Conservation (phyloP, 441 rosid species). For the Erysimum cheiri region DNA sequence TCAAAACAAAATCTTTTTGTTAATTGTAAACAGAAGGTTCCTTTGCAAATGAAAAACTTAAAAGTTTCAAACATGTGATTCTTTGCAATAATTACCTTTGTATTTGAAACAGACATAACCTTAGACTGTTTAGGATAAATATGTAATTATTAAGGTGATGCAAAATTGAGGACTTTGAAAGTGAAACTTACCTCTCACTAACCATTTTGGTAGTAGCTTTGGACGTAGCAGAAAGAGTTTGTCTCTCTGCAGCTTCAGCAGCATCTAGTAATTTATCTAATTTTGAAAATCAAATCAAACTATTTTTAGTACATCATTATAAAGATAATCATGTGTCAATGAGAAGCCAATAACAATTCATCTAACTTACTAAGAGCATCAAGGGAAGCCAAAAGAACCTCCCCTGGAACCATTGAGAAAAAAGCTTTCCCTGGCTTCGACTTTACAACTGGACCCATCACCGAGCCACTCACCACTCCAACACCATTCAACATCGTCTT, state of each 20-base stretch:
- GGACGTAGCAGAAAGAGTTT: conserved; percentile 71
- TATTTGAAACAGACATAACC: background rate
- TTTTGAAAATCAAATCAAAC: background rate
- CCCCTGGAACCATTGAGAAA: conserved; percentile 81
- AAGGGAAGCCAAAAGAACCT: conserved; percentile 85
- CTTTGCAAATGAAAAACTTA: too few relatives aligned
- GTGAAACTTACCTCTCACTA: conserved; percentile 52
- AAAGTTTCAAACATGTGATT: too few relatives aligned
- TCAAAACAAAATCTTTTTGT: background rate
- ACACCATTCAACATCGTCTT: conserved; percentile 71
- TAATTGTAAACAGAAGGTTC: background rate
- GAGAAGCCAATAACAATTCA: background rate
- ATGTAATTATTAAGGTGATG: background rate
- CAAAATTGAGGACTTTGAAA: background rate
- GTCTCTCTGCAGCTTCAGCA: conserved; percentile 81
- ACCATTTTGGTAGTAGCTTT: conserved; percentile 70
- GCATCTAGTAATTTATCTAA: conserved; percentile 78
- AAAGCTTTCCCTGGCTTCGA: conserved; percentile 80
- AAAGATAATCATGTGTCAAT: background rate
- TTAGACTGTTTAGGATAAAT: background rate
- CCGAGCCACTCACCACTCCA: conserved; percentile 66
- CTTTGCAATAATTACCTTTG: background rate
- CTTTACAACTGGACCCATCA: conserved; percentile 69
- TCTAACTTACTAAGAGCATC: conserved; percentile 81
- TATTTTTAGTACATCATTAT: conserved; percentile 1